Conservation (phyloP, 768 basidiomycete species). For the Chalciporus sphaerocephalus region DNA sequence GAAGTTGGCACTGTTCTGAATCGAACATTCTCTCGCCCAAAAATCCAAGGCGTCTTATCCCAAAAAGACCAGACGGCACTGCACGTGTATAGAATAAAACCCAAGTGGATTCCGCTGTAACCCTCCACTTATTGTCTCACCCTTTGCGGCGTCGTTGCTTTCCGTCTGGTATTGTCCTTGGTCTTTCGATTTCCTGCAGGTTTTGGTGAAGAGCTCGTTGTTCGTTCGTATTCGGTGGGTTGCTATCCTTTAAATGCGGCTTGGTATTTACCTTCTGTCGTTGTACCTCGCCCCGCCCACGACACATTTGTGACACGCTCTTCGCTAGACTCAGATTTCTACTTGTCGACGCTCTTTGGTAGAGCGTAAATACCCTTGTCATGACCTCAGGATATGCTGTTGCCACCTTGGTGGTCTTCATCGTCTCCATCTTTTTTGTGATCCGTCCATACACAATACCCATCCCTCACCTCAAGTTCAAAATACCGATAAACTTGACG, state of each 20-base stretch:
- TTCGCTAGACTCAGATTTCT: neutral
- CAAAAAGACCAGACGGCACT: too few relatives aligned
- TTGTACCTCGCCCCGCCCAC: neutral
- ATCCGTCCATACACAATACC: constrained; percentile 45
- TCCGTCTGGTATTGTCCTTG: neutral
- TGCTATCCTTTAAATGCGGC: neutral
- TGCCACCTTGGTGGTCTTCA: constrained; percentile 49
- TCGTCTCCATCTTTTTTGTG: constrained; percentile 50
- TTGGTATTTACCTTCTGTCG: neutral
- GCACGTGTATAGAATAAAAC: too few relatives aligned
- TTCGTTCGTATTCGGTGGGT: neutral
- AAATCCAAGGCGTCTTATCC: too few relatives aligned
- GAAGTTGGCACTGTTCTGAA: too few relatives aligned
- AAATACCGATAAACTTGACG: constrained; percentile 44
- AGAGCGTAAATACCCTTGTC: neutral
- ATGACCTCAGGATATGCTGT: constrained; percentile 47
- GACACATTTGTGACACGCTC: neutral
- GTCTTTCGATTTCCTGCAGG: neutral
- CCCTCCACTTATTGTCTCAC: neutral
- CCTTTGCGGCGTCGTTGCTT: too few relatives aligned
- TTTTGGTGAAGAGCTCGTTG: neutral
- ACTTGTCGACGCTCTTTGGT: neutral
- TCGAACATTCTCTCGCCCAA: too few relatives aligned
- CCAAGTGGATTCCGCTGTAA: too few relatives aligned
- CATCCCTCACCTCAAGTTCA: constrained; percentile 30